Conservation (phyloP, 2,329 filamentous ascomycete genomes). For the Talaromyces albobiverticillius region DNA sequence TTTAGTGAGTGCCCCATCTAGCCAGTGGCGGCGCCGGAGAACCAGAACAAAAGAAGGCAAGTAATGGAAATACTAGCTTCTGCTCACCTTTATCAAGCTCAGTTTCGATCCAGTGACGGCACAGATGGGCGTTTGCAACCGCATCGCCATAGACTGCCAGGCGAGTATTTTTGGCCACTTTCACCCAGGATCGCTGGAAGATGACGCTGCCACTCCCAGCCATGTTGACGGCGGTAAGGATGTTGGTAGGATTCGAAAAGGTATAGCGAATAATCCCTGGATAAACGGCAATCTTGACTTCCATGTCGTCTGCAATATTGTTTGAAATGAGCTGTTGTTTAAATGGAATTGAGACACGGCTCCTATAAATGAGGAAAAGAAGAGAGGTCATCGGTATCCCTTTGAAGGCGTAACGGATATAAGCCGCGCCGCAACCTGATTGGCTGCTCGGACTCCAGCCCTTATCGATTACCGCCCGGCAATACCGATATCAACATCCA, state of each 20-base stretch:
- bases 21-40: too few species aligned
- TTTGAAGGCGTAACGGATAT: too few species aligned
- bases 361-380: too few species aligned
- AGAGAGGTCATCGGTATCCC: too few species aligned
- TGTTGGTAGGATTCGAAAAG: conserved; percentile 1
- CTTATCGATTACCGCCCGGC: too few species aligned
- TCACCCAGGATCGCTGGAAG: background rate
- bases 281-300: background rate
- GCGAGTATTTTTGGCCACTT: background rate
- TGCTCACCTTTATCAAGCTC: background rate
- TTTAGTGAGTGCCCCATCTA: background rate
- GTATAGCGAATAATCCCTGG: background rate
- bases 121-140: background rate
- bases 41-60: background rate
- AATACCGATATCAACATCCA: too few species aligned
- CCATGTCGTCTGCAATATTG: background rate
- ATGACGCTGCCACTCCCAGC: background rate
- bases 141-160: conserved; percentile 7
- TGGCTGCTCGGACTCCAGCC: too few species aligned
- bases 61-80: background rate
- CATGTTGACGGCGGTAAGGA: conserved; percentile 4
- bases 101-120: background rate
- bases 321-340: too few species aligned
- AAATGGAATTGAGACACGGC: too few species aligned
- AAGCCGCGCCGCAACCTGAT: too few species aligned